Conservation (phyloP, 371 early-diverging fungal genomes). For the Zychaea mexicana region DNA sequence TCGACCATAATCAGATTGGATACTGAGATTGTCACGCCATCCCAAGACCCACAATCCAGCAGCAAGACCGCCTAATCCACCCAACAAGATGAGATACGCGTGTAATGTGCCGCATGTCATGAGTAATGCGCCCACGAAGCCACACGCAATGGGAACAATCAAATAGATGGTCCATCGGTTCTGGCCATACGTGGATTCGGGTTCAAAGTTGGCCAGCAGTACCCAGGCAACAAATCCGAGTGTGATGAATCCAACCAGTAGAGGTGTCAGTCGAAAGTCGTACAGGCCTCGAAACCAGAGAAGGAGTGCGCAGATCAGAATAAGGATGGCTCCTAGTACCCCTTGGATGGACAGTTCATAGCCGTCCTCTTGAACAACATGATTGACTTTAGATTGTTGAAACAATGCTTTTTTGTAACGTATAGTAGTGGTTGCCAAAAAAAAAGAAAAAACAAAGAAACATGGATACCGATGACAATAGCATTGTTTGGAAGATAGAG, state of each 20-base stretch:
- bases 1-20: constrained; percentile 58
- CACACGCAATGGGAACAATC: constrained; percentile 54
- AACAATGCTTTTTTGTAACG: no score
- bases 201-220: constrained; percentile 57
- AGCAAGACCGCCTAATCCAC: constrained; percentile 66
- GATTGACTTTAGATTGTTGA: no score
- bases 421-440: neutral
- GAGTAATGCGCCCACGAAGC: constrained; percentile 59
- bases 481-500: constrained; percentile 36
- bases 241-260: constrained; percentile 35
- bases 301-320: constrained; percentile 64
- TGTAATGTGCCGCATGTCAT: constrained; percentile 43
- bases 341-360: constrained; percentile 54
- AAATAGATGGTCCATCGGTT: constrained; percentile 48
- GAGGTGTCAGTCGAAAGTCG: constrained; percentile 49
- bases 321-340: constrained; percentile 59
- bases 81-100: constrained; percentile 47
- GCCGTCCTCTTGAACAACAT: constrained; percentile 34
- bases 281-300: constrained; percentile 65
- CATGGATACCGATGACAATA: constrained; percentile 26
- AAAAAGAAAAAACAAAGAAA: neutral
- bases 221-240: constrained; percentile 52
- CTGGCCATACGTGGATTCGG: constrained; percentile 28
- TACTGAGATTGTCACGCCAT: constrained; percentile 56
- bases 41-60: constrained; percentile 65